These are phyloP conservation scores for Podospora appendiculata DNA, from an alignment of 495 filamentous ascomycete species.

Conservation along the genomic window DNA sequence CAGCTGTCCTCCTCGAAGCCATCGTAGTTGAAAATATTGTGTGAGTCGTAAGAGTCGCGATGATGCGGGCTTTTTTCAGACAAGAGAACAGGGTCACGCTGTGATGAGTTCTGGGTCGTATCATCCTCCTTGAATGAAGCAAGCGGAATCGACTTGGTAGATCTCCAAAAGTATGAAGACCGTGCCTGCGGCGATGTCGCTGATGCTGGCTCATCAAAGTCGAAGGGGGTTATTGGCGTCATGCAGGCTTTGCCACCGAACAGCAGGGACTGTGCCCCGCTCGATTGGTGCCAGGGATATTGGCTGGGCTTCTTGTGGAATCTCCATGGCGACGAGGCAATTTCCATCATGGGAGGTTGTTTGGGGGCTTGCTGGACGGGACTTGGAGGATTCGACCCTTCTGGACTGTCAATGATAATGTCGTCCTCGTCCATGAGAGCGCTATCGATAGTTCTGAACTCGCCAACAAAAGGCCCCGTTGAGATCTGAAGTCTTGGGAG, in stretches of 20 bases:
- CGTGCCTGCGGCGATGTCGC: neutral
- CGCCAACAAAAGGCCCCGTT: conserved; percentile 1
- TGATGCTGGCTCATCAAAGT: neutral
- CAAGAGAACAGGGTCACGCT: too few species aligned
- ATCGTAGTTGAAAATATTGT: neutral
- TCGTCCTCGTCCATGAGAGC: conserved; percentile 10
- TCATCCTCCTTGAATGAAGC: neutral
- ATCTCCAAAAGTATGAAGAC: conserved; percentile 1
- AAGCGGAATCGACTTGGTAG: neutral
- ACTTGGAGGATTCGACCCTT: neutral
- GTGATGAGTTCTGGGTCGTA: too few species aligned
- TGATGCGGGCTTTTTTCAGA: too few species aligned
- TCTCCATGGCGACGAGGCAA: conserved; percentile 14
- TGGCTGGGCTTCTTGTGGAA: conserved; percentile 13
- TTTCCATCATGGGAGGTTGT: conserved; percentile 5
- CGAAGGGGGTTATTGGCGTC: conserved; percentile 24
- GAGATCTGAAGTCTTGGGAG: conserved; percentile 1
- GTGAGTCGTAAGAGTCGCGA: too few species aligned
- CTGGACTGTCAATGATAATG: conserved; percentile 9
- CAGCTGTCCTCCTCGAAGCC: neutral
- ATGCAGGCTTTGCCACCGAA: conserved; percentile 17
- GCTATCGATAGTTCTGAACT: conserved; percentile 7
- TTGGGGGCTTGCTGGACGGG: neutral
- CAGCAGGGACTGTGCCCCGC: conserved; percentile 9
- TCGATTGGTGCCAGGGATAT: conserved; percentile 9